These are phyloP conservation scores for Durotheca rogersii DNA, from an alignment of 495 filamentous ascomycete genomes.

Conservation along the genomic window DNA sequence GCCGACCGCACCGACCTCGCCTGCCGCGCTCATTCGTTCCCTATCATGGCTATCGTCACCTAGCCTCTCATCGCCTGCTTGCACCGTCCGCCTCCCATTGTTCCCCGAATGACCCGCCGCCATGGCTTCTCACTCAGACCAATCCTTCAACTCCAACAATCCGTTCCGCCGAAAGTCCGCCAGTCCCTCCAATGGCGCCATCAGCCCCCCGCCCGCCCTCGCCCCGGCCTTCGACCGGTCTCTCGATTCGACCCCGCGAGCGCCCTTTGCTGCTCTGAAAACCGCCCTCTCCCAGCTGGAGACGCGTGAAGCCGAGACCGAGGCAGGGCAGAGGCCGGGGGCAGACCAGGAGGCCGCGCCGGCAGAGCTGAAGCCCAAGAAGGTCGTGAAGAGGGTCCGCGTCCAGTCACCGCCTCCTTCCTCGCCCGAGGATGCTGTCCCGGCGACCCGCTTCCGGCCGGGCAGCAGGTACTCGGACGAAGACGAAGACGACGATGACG, in stretches of 20 bases:
- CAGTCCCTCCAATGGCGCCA: conserved; percentile 15
- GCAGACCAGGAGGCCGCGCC: conserved; percentile 25
- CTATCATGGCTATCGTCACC: conserved; percentile 29
- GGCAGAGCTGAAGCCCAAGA: conserved; percentile 45
- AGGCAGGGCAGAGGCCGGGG: conserved; percentile 17
- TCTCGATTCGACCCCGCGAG: conserved; percentile 19
- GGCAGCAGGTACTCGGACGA: conserved; percentile 25
- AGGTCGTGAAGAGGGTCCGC: conserved; percentile 56
- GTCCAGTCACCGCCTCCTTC: conserved; percentile 58
- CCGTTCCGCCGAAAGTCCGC: conserved; percentile 47
- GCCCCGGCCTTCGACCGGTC: conserved; percentile 17
- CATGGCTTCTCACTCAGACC: conserved; percentile 26
- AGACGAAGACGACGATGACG: conserved; percentile 20
- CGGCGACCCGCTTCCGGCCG: conserved; percentile 34
- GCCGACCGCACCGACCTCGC: conserved; percentile 7
- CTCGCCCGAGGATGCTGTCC: conserved; percentile 44
- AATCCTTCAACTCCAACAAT: conserved; percentile 47
- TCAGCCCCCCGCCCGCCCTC: conserved; percentile 8
- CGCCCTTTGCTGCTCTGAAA: conserved; percentile 33
- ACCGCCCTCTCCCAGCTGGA: conserved; percentile 32
- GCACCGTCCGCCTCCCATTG: conserved; percentile 12
- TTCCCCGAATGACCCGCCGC: conserved; percentile 3
- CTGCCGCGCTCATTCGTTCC: conserved; percentile 30
- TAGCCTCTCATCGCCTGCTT: conserved; percentile 14
- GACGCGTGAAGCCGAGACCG: too few relatives aligned